Conservation (phyloP, 2,329 filamentous ascomycete species). For the Pseudofabraea citricarpa region DNA sequence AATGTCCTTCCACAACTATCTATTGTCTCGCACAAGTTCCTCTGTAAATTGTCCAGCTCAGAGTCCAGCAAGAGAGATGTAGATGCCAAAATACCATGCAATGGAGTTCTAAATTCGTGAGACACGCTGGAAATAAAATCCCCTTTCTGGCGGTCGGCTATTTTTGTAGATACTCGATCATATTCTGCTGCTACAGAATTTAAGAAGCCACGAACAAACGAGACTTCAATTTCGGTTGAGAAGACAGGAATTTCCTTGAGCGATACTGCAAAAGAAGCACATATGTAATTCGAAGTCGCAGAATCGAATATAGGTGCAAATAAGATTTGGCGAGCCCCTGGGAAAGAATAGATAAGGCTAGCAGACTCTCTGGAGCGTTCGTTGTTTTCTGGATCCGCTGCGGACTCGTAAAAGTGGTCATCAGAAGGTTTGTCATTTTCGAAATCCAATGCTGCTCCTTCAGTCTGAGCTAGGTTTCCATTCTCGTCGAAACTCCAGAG, state of each 20-base stretch:
- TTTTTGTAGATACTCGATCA: slow-evolving; percentile 38
- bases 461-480: background rate
- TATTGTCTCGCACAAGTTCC: slow-evolving; percentile 38
- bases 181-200: slow-evolving; percentile 11
- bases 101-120: slow-evolving; percentile 53
- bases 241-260: slow-evolving; percentile 24
- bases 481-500: slow-evolving; percentile 6
- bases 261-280: slow-evolving; percentile 26
- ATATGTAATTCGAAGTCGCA: slow-evolving; percentile 31
- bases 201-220: slow-evolving; percentile 32
- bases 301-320: slow-evolving; percentile 35
- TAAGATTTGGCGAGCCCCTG: slow-evolving; percentile 30
- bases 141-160: slow-evolving; percentile 43
- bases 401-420: background rate
- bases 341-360: slow-evolving; percentile 13
- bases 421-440: background rate
- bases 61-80: slow-evolving; percentile 45
- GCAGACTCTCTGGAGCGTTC: no score
- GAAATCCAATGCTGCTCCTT: background rate
- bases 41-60: slow-evolving; percentile 35
- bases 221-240: slow-evolving; percentile 25
- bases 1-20: slow-evolving; percentile 40
- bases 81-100: slow-evolving; percentile 52
- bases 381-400: no score
- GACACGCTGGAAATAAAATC: slow-evolving; percentile 53